A percentile compares a stretch with the other conserved stretches of the same genome.
Evolutionary conservation across 306 rosid genomes (phyloP).

Genomic region (Arachis stenosperma): DNA sequence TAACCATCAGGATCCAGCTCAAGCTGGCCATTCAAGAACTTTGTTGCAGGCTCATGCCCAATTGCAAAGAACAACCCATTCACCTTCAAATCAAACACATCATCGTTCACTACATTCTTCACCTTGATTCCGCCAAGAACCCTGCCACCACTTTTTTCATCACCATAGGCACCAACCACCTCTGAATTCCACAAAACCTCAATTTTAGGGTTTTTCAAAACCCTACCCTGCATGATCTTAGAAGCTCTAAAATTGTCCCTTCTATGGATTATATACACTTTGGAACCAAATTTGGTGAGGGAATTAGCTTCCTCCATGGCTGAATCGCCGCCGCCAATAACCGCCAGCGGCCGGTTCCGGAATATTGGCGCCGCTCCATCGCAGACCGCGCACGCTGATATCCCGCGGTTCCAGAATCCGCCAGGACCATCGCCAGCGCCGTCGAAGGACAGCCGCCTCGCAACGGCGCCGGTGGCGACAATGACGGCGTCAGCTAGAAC

Average conservation of each 20-base stretch:
- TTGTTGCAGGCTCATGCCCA: constrained; percentile 90
- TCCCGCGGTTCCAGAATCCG: constrained; percentile 90
- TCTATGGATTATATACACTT: constrained; percentile 74
- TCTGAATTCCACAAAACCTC: constrained; percentile 72
- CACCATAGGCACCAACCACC: constrained; percentile 67
- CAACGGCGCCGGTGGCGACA: constrained; percentile 82
- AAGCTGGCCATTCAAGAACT: constrained; percentile 80
- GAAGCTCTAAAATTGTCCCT: constrained; percentile 75
- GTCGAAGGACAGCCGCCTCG: constrained; percentile 60
- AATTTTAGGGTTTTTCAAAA: constrained; percentile 68
- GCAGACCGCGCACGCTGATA: constrained; percentile 84
- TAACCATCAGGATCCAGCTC: constrained; percentile 78
- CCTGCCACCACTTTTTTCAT: constrained; percentile 34
- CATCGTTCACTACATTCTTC: constrained; percentile 61
- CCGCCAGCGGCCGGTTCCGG: constrained; percentile 62
- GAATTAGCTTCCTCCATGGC: constrained; percentile 93
- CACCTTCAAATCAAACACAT: constrained; percentile 66
- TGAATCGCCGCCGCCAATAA: constrained; percentile 87
- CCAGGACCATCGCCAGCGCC: constrained; percentile 60
- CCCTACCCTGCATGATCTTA: constrained; percentile 77
- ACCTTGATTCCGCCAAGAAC: constrained; percentile 75
- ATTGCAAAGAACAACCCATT: constrained; percentile 85
- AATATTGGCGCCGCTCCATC: constrained; percentile 92
- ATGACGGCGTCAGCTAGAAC: constrained; percentile 60
- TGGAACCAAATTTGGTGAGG: constrained; percentile 78